Percentiles rank a stretch among this genome's conserved stretches.
phyloP scores from a whole-genome alignment of 108 stramenopile genomes.

The Fragilariopsis cylindrus region DNA sequence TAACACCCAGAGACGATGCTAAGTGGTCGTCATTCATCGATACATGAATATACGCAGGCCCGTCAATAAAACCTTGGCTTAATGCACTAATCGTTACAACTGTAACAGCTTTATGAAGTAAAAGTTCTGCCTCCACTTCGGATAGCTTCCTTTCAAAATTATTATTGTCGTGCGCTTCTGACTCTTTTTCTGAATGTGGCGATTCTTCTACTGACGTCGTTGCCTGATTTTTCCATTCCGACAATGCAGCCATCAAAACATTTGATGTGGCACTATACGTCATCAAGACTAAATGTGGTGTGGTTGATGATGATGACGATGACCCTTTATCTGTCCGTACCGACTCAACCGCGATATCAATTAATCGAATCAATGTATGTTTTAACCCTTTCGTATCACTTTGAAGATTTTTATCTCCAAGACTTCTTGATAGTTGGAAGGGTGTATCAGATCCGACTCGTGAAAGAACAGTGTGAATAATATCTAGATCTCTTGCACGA shows the following conservation, averaged over 20 bases:
- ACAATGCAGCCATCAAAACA: conserved; percentile 9
- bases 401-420: conserved; percentile 4
- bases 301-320: not conserved
- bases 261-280: conserved; percentile 7
- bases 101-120: conserved; percentile 28
- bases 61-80: conserved; percentile 15
- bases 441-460: not conserved
- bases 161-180: not conserved
- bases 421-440: not conserved
- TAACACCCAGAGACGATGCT: conserved; percentile 18
- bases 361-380: conserved; percentile 15
- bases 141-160: conserved; percentile 7
- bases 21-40: conserved; percentile 39
- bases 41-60: conserved; percentile 42
- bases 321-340: not conserved
- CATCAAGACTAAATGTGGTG: conserved; percentile 8
- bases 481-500: conserved; percentile 10
- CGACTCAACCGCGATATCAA: not conserved
- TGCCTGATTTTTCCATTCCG: conserved; percentile 8
- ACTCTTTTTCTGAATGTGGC: not conserved
- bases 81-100: conserved; percentile 36
- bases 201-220: conserved; percentile 9
- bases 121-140: conserved; percentile 14
- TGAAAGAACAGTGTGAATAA: conserved; percentile 6
- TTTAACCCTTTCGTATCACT: conserved; percentile 15